Evolutionary conservation across 1,284 basidiomycete genomes (phyloP), one percentile per base, ranked within the genome.

Genomic region (Phellopilus nigrolimitatus): DNA sequence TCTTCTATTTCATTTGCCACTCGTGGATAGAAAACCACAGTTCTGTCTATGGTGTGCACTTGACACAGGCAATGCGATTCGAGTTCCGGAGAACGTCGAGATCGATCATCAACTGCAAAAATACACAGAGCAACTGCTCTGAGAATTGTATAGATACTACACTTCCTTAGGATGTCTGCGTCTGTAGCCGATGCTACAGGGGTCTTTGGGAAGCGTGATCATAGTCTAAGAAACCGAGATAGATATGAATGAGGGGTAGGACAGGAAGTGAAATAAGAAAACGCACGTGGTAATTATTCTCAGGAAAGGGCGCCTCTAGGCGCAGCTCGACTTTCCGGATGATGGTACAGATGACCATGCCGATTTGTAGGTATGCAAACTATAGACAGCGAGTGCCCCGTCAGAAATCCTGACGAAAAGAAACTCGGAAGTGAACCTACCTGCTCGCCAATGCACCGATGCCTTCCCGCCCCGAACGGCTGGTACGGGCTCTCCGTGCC

Each of bases 351-450:
- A 98, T 72, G 65, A 99, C 78, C 6, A 85, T 85, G 37, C 92
- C 89, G 21, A 99, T 74, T 70, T 99, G 95, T 49, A 98, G 70
- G 67, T 97, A 95, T 13, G 97, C 95, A 64, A 98, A 99, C 80
- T 93, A 60, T 38, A n/a, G n/a, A n/a, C n/a, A n/a, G 66, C 60
- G 57, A 21, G 49, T 60, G 59, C 46, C n/a, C 63, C 46, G 9
- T 44, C 24, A 21, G 22, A n/a, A n/a, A n/a, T n/a, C n/a, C 15
- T 10, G 13, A 10, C 8, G n/a, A 8, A 12, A 24, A 13, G 1
- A 33, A 34, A 6, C 15, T 19, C 15, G 13, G 19, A 34, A 6
- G 4, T 17, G 10, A 25, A 66, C 74, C 55, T 54, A 84, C 84
- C 75, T 88, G 91, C 71, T 97, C 93, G 57, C 93, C 94, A 58